A percentile compares a stretch with the other conserved stretches of the same genome.
These are phyloP conservation scores for Yamagishiella unicocca DNA, from an alignment of 139 green algal genomes.

Conservation along the genomic window DNA sequence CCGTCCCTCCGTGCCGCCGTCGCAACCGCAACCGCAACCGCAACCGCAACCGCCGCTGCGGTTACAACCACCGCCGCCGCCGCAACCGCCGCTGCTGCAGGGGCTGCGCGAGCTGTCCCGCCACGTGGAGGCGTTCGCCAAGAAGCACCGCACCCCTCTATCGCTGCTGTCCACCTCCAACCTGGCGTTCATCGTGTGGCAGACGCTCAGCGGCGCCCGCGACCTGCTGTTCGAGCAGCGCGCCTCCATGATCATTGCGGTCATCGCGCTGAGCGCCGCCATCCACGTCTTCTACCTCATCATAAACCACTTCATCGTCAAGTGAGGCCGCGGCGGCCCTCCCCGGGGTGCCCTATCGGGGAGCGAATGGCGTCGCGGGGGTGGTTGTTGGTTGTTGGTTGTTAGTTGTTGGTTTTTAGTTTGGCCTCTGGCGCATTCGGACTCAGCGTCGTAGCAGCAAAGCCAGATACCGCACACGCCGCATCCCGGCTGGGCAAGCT, in stretches of 20 bases:
- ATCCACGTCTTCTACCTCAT: conserved; percentile 76
- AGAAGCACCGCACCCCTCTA: conserved; percentile 61
- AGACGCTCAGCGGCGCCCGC: conserved; percentile 70
- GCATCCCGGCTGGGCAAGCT: too few relatives aligned
- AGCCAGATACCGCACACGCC: too few relatives aligned
- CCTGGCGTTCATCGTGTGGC: conserved; percentile 86
- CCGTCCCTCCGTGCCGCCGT: too few relatives aligned
- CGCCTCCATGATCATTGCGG: conserved; percentile 65
- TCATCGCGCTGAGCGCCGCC: conserved; percentile 67
- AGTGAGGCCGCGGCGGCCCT: not conserved
- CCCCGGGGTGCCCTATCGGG: not conserved
- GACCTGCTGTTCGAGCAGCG: conserved; percentile 62
- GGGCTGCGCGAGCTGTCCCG: conserved; percentile 33
- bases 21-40: too few relatives aligned
- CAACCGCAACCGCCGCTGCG: too few relatives aligned
- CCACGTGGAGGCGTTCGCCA: conserved; percentile 56
- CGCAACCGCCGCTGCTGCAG: not conserved
- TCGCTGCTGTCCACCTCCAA: conserved; percentile 68
- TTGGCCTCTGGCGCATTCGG: too few relatives aligned
- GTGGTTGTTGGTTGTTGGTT: too few relatives aligned
- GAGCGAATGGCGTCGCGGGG: too few relatives aligned
- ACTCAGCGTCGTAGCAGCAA: too few relatives aligned
- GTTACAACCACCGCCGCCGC: too few relatives aligned
- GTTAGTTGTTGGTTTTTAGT: too few relatives aligned
- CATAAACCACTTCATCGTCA: conserved; percentile 51